Evolutionary conservation across 371 early-diverging fungal genomes (phyloP), one percentile per base, ranked within the genome.

Genomic region (Mucor irregularis): DNA sequence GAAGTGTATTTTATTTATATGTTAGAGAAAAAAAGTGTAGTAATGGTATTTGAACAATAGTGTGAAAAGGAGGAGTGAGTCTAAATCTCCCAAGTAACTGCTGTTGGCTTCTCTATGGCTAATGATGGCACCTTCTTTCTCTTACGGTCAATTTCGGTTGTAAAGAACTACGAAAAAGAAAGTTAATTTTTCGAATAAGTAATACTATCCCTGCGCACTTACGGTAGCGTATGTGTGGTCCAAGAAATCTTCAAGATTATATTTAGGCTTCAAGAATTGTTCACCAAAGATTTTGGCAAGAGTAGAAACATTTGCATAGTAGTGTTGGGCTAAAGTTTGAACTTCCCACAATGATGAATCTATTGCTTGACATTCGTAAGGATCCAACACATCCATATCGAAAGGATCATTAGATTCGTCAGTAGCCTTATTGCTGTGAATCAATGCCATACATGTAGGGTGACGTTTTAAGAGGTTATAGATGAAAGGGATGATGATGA

Each of bases 281-380:
- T 95, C 92, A 54, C 84, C 75, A 60, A 96, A 96, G 17, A 92
- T 81, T 53, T 86, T 82, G 28, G 92, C 93, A 51, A 97, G 68
- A 0, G 90, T 89, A 0, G 94, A 81, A 1, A 97, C 90, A 60
- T 88, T 89, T 47, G 91, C 88, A 24, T 87, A 87, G 53, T 91
- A 94, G 56, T 97, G 97, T 37, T 82, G 73, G 54, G 88, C 81
- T 31, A 97, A 71, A 1, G 92, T 84, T 74, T 84, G 73, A 5
- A 97, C 52, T 69, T 97, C 98, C 98, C 98, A 97, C 48, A 97
- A 71, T 7, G 92, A 94, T 55, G 92, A 92, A 25, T 92, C 85
- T 4, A 94, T 58, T 0, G 97, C 97, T n/a, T 77, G 68, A 53
- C 80, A 83, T 56, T 92, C 83, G 57, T 85, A 84, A 7, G 94